Conservation (phyloP, 176 grass and related monocot genomes). For the Saccharum spontaneum region DNA sequence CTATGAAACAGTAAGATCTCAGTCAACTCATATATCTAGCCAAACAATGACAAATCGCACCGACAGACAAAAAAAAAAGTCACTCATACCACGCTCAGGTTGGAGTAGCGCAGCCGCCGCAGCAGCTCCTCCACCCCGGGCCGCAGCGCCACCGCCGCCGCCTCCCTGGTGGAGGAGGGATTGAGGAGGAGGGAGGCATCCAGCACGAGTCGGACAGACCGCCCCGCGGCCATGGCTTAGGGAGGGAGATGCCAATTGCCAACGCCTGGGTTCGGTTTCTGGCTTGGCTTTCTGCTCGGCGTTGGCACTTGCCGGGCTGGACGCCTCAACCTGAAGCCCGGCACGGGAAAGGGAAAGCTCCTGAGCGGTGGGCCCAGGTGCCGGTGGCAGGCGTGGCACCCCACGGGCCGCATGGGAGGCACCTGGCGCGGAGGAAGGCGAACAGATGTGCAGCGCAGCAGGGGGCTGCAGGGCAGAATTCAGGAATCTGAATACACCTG, state of each 20-base stretch:
- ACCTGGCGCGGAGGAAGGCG: conserved; percentile 28
- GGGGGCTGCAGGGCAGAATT: background rate
- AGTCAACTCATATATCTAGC: background rate
- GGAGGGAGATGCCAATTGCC: background rate
- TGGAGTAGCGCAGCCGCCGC: conserved; percentile 49
- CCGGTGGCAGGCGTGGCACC: background rate
- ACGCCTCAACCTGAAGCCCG: background rate
- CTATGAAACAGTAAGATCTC: background rate
- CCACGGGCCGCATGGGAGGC: conserved; percentile 19
- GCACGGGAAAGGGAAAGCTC: background rate
- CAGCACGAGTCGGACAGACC: conserved; percentile 42
- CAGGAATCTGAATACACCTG: background rate
- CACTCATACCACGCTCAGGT: conserved; percentile 46
- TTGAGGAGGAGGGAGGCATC: conserved; percentile 48
- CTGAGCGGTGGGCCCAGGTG: conserved; percentile 31
- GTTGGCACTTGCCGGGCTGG: background rate
- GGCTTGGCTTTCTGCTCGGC: conserved; percentile 22
- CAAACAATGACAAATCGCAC: background rate
- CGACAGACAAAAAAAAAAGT: background rate
- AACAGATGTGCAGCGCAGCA: background rate
- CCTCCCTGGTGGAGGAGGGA: background rate
- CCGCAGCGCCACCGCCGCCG: conserved; percentile 12
- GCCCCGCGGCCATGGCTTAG: conserved; percentile 25
- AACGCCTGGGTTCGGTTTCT: conserved; percentile 6
- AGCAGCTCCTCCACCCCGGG: conserved; percentile 40